Conservation (phyloP, 2,329 filamentous ascomycete species). For the Colletotrichum limetticola region DNA sequence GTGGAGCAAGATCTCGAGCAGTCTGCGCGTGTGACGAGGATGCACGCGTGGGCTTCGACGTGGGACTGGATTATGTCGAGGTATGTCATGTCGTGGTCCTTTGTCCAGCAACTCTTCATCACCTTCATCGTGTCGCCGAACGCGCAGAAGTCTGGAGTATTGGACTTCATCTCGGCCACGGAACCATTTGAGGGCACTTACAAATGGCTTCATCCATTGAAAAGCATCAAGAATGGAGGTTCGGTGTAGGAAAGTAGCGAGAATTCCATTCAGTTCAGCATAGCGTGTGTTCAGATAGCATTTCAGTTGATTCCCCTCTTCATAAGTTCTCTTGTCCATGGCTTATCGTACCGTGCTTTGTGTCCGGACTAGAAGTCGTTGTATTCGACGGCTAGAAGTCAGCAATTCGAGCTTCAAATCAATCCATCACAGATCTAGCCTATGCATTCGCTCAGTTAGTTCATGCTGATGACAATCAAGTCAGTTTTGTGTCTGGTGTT, state of each 20-base stretch:
- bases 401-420: too few relatives aligned
- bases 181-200: conserved; percentile 36
- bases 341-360: too few relatives aligned
- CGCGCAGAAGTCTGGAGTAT: conserved; percentile 31
- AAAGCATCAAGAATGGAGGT: neutral
- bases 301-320: too few relatives aligned
- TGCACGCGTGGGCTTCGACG: conserved; percentile 42
- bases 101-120: conserved; percentile 22
- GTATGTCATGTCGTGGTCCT: conserved; percentile 33
- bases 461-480: too few relatives aligned
- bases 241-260: neutral
- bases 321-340: too few relatives aligned
- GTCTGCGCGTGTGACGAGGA: conserved; percentile 36
- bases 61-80: conserved; percentile 39
- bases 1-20: conserved; percentile 32
- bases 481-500: too few relatives aligned
- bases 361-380: too few relatives aligned
- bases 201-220: conserved; percentile 19
- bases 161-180: conserved; percentile 36
- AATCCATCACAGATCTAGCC: too few relatives aligned
- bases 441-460: too few relatives aligned
- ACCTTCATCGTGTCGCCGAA: conserved; percentile 25
- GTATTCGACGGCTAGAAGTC: too few relatives aligned
- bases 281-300: neutral
- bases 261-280: neutral